Evolutionary conservation across 805 yeast genomes (phyloP).

Genomic region (Candida pseudoglaebosa): DNA sequence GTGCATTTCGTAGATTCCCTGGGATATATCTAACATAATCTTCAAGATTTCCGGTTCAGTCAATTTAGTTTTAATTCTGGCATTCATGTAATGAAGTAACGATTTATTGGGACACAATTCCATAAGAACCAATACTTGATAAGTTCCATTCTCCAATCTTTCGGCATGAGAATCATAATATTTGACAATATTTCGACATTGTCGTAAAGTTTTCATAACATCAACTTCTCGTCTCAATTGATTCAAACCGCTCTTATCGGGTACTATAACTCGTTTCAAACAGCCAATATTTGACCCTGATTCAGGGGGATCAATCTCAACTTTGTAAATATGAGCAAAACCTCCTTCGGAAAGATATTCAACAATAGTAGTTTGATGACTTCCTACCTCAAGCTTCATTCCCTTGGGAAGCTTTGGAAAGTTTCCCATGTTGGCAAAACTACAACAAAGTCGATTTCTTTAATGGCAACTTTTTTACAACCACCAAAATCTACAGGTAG

Average conservation of each 20-base stretch:
- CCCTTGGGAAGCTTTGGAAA: conserved; percentile 35
- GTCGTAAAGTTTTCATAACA: conserved; percentile 63
- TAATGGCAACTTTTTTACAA: too few relatives aligned
- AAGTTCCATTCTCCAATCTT: conserved; percentile 47
- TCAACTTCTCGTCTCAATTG: conserved; percentile 72
- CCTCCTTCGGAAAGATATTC: conserved; percentile 54
- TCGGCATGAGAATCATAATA: conserved; percentile 78
- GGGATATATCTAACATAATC: conserved; percentile 77
- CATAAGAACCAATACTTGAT: conserved; percentile 89
- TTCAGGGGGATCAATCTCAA: conserved; percentile 47
- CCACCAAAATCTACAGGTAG: too few relatives aligned
- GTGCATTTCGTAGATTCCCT: conserved; percentile 86
- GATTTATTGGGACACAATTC: conserved; percentile 88
- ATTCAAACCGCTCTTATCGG: conserved; percentile 63
- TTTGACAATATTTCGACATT: conserved; percentile 57
- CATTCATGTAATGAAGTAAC: conserved; percentile 87
- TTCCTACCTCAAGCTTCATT: conserved; percentile 37
- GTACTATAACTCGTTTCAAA: conserved; percentile 69
- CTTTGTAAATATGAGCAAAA: conserved; percentile 75
- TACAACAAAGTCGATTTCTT: not conserved
- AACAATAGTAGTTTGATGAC: conserved; percentile 32
- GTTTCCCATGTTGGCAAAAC: conserved; percentile 17
- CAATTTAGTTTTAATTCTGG: conserved; percentile 73
- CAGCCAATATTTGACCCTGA: conserved; percentile 53
- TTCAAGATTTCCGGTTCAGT: conserved; percentile 71